These are phyloP conservation scores for Pythium sukuiense DNA, from an alignment of 352 stramenopile species.

Conservation along the genomic window DNA sequence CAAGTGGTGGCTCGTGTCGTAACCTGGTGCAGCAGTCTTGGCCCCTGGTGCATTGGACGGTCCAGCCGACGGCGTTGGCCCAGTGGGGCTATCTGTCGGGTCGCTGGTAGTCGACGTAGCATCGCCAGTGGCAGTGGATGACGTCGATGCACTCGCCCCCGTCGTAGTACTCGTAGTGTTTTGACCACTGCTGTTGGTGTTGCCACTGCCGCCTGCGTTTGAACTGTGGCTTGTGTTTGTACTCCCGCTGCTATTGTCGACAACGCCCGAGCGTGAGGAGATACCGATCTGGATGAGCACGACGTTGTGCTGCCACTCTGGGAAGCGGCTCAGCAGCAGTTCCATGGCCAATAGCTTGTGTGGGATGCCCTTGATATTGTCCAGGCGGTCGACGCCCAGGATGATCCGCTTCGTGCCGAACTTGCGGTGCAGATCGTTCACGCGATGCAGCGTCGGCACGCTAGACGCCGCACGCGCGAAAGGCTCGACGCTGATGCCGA, in stretches of 20 bases:
- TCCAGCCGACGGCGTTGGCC: slow-evolving; percentile 2
- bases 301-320: slow-evolving; percentile 94
- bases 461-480: slow-evolving; percentile 70
- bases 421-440: slow-evolving; percentile 74
- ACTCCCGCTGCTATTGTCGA: slow-evolving; percentile 33
- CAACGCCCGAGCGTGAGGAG: slow-evolving; percentile 64
- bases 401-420: slow-evolving; percentile 85
- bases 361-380: slow-evolving; percentile 90
- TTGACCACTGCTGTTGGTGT: neutral
- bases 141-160: neutral
- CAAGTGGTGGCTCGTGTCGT: slow-evolving; percentile 57
- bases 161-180: neutral
- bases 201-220: slow-evolving; percentile 4
- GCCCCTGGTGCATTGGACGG: slow-evolving; percentile 16
- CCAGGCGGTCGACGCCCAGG: slow-evolving; percentile 80
- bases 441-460: slow-evolving; percentile 51
- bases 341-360: slow-evolving; percentile 90
- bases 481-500: slow-evolving; percentile 83
- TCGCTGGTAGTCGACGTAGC: slow-evolving; percentile 28
- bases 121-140: neutral
- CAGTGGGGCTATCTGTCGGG: slow-evolving; percentile 6
- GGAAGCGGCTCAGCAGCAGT: slow-evolving; percentile 77
- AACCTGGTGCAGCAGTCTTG: slow-evolving; percentile 25
- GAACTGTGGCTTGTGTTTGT: slow-evolving; percentile 8
- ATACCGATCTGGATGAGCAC: slow-evolving; percentile 97